A percentile compares a stretch with the other conserved stretches of the same genome.
Conservation (phyloP, 495 filamentous ascomycete genomes). For the Hypoxylon intermedium region DNA sequence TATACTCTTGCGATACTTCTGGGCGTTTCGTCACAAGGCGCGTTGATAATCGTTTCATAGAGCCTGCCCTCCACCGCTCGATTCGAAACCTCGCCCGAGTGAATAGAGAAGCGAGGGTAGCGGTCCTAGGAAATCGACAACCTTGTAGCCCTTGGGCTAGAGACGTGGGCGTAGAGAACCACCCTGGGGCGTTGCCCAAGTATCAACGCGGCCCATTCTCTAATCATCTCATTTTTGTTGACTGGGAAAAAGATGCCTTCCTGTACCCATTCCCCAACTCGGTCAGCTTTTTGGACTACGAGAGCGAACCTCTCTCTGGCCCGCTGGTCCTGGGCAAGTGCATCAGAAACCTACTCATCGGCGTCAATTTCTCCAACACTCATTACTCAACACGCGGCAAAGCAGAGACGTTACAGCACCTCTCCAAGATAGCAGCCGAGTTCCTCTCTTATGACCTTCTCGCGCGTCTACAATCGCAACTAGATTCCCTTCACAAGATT, state of each 20-base stretch:
- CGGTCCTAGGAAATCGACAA: neutral
- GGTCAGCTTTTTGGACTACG: too few relatives aligned
- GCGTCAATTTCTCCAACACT: neutral
- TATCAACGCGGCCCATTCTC: too few relatives aligned
- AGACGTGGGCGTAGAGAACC: too few relatives aligned
- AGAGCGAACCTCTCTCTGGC: neutral
- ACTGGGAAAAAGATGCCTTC: conserved; percentile 4
- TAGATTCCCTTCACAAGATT: neutral
- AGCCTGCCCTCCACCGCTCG: too few relatives aligned
- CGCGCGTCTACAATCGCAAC: neutral
- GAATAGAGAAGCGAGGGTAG: conserved; percentile 4
- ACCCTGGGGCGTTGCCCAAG: too few relatives aligned
- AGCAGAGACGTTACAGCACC: too few relatives aligned
- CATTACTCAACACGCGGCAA: too few relatives aligned
- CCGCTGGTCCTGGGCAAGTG: neutral
- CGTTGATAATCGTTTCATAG: neutral
- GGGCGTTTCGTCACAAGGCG: neutral
- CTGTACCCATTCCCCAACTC: neutral
- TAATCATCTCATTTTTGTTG: too few relatives aligned
- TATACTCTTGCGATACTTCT: neutral
- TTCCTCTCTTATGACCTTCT: too few relatives aligned
- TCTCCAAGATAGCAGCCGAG: too few relatives aligned
- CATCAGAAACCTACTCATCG: neutral
- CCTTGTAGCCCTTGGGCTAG: too few relatives aligned
- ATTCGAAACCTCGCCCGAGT: neutral